Percentiles rank a stretch among this genome's conserved stretches.
Conservation (phyloP, 1,284 basidiomycete species). For the Melampsora larici-populina region DNA sequence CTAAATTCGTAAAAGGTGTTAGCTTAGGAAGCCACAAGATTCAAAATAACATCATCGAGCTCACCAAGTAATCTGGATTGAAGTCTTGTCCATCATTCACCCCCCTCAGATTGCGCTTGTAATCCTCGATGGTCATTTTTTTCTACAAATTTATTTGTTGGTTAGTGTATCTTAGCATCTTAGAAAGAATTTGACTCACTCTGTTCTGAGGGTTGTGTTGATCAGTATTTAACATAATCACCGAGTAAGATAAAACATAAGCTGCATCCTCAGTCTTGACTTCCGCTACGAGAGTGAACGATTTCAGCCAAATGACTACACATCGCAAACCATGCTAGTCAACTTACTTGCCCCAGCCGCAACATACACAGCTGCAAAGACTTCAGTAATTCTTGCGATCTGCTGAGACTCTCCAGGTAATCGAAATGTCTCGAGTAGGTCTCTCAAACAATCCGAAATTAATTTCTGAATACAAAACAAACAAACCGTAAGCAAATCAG, state of each 20-base stretch:
- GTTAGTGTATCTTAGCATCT: neutral
- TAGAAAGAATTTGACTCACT: conserved; percentile 50
- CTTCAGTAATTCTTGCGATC: conserved; percentile 89
- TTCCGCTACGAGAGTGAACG: conserved; percentile 61
- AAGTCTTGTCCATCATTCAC: conserved; percentile 87
- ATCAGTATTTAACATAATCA: conserved; percentile 99
- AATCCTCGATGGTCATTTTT: conserved; percentile 94
- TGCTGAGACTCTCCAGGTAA: conserved; percentile 94
- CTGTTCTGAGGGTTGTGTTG: conserved; percentile 92
- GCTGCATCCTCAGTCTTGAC: conserved; percentile 89
- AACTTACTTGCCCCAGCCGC: conserved; percentile 70
- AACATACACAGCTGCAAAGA: conserved; percentile 87
- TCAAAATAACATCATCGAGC: conserved; percentile 46
- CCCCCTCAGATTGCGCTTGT: conserved; percentile 83
- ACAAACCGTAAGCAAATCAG: conserved; percentile 42
- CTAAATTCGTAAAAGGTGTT: conserved; percentile 55
- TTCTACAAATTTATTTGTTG: conserved; percentile 60
- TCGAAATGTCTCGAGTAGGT: conserved; percentile 88
- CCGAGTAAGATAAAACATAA: conserved; percentile 89
- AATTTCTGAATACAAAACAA: conserved; percentile 65
- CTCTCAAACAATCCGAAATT: conserved; percentile 89
- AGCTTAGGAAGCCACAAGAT: neutral
- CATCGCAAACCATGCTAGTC: neutral
- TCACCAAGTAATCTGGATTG: conserved; percentile 75
- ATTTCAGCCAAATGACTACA: neutral